A percentile compares a stretch with the other conserved stretches of the same genome.
These are phyloP conservation scores for Beauveria rudraprayagi DNA, from an alignment of 2,329 filamentous ascomycete genomes.

Conservation along the genomic window DNA sequence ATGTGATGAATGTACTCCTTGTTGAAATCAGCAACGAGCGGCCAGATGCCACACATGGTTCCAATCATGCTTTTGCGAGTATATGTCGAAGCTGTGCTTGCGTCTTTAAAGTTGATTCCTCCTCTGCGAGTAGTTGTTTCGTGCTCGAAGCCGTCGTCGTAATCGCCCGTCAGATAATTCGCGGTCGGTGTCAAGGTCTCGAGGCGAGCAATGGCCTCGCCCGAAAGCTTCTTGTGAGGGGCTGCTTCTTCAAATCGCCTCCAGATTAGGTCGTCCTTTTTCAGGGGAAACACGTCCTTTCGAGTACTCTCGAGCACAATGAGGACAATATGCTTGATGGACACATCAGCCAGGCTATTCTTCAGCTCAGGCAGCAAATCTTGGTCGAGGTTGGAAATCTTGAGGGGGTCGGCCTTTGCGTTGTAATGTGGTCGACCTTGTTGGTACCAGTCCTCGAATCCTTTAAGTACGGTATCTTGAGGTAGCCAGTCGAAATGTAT, in stretches of 20 bases:
- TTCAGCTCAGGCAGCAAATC: slow-evolving; percentile 21
- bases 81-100: slow-evolving; percentile 33
- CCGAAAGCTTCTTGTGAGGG: slow-evolving; percentile 24
- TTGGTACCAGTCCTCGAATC: slow-evolving; percentile 24
- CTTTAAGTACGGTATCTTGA: slow-evolving; percentile 9
- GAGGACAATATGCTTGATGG: slow-evolving; percentile 35
- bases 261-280: slow-evolving; percentile 31
- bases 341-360: slow-evolving; percentile 21
- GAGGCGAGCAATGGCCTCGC: slow-evolving; percentile 22
- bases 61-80: slow-evolving; percentile 36
- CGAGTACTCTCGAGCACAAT: slow-evolving; percentile 36
- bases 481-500: slow-evolving; percentile 21
- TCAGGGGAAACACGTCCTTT: slow-evolving; percentile 37
- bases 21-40: slow-evolving; percentile 35
- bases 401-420: slow-evolving; percentile 29
- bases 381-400: slow-evolving; percentile 31
- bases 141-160: slow-evolving; percentile 26
- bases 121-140: slow-evolving; percentile 17
- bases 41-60: slow-evolving; percentile 32
- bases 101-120: slow-evolving; percentile 33
- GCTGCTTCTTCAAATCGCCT: slow-evolving; percentile 26
- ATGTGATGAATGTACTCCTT: slow-evolving; percentile 32
- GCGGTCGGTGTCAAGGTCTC: slow-evolving; percentile 24
- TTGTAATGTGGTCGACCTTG: slow-evolving; percentile 23
- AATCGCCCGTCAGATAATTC: slow-evolving; percentile 27